Evolutionary conservation across 345 rosid genomes (phyloP), one percentile per base, ranked within the genome.

Genomic region (Eucalyptus sp.): DNA sequence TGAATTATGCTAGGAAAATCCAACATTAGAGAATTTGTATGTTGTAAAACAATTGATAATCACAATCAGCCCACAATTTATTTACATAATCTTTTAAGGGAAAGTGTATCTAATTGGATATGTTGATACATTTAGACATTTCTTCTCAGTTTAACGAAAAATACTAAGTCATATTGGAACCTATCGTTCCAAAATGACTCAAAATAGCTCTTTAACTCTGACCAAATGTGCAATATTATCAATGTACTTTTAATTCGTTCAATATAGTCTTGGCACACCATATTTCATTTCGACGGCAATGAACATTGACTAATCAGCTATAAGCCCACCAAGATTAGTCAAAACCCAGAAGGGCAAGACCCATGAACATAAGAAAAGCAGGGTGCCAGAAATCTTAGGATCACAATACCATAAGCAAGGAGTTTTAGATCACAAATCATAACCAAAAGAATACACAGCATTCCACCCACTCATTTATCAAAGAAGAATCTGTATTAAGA

Each of bases 151-250:
- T 64, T 64, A 64, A 64, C 76, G 7, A 64, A 64, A 64, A n/a
- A 64, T 64, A 14, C 76, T 4, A n/a, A 29, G 18, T 13, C 18
- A 6, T 14, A n/a, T 0, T 8, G 37, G 71, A 14, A 64, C 33
- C 37, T n/a, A 29, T n/a, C 5, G 0, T 56, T 22, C 27, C 27
- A 9, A 56, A 56, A 56, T 56, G 0, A 56, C 12, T 8, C 0
- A 56, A 20, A 56, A n/a, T 64, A n/a, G 33, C 13, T 64, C 76
- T n/a, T 64, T n/a, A 7, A 15, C 18, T 64, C 3, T 13, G 3
- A 64, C 71, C 0, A 29, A 64, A 64, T 13, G 16, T 12, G 33
- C 33, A 1, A 0, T 29, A 0, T 29, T 29, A 62, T 62, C 8
- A 29, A 0, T 29, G 17, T 7, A 29, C 4, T 62, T 54, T 62